A percentile compares a stretch with the other conserved stretches of the same genome.
These are phyloP conservation scores for Cladorrhinum sp. DNA, from an alignment of 2,329 filamentous ascomycete genomes.

Conservation along the genomic window DNA sequence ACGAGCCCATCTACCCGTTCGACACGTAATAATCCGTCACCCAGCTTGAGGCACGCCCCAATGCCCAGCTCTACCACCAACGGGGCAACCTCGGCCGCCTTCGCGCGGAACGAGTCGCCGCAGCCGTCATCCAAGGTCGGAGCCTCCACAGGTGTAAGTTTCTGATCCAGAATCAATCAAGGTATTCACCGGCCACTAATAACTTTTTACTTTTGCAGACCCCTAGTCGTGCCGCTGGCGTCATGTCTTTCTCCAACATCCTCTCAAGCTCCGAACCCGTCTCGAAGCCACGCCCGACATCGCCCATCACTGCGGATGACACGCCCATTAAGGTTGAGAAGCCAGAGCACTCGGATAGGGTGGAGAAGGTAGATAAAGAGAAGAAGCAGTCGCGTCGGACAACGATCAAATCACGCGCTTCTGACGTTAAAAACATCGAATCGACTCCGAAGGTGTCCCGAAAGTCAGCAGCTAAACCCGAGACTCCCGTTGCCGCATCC, in stretches of 20 bases:
- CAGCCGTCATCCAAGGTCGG: constrained; percentile 38
- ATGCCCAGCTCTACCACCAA: constrained; percentile 41
- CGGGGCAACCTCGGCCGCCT: constrained; percentile 33
- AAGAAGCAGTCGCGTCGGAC: constrained; percentile 40
- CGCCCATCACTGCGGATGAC: constrained; percentile 27
- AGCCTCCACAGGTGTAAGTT: constrained; percentile 38
- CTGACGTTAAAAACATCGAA: constrained; percentile 49
- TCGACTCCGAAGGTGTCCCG: constrained; percentile 45
- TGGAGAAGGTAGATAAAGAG: constrained; percentile 30
- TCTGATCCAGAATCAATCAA: neutral
- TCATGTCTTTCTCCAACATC: constrained; percentile 96
- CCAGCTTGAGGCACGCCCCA: constrained; percentile 44
- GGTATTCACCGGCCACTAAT: constrained; percentile 16
- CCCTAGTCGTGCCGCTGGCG: constrained; percentile 71
- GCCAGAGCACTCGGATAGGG: constrained; percentile 28
- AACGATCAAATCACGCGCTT: constrained; percentile 48
- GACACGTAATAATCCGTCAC: constrained; percentile 45
- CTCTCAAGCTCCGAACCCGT: constrained; percentile 74
- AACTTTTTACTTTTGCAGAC: constrained; percentile 47
- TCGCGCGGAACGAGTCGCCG: constrained; percentile 40
- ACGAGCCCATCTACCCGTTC: constrained; percentile 39
- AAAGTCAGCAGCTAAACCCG: constrained; percentile 50
- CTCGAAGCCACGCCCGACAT: constrained; percentile 41
- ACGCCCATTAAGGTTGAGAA: constrained; percentile 21
- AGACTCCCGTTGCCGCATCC: constrained; percentile 40